Evolutionary conservation across 768 basidiomycete species (phyloP).

Genomic region (Phylloporus rhodoxanthus): DNA sequence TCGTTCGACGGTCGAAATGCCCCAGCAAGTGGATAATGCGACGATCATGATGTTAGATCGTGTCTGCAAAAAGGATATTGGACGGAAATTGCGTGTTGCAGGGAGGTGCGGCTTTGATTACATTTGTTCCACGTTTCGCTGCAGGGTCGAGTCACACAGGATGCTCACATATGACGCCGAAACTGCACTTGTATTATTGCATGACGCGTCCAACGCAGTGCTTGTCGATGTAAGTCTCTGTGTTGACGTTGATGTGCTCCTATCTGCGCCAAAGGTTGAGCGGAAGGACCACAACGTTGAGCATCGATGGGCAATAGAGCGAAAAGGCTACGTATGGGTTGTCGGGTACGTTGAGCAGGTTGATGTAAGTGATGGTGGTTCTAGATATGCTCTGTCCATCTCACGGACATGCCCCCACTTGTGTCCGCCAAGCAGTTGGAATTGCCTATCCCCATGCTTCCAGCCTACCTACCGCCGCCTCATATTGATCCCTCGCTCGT

Average conservation of each 20-base stretch:
- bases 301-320: slow-evolving; percentile 48
- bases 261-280: slow-evolving; percentile 8
- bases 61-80: slow-evolving; percentile 35
- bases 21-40: slow-evolving; percentile 46
- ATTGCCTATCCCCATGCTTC: slow-evolving; percentile 39
- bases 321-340: slow-evolving; percentile 44
- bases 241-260: slow-evolving; percentile 31
- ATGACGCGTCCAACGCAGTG: slow-evolving; percentile 46
- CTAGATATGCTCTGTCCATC: slow-evolving; percentile 5
- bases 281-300: slow-evolving; percentile 10
- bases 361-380: slow-evolving; percentile 32
- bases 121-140: slow-evolving; percentile 12
- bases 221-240: slow-evolving; percentile 55
- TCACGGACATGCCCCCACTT: slow-evolving; percentile 14
- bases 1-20: slow-evolving; percentile 30
- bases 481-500: slow-evolving; percentile 42
- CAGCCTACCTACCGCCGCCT: slow-evolving; percentile 36
- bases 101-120: slow-evolving; percentile 43
- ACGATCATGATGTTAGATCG: slow-evolving; percentile 38
- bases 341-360: slow-evolving; percentile 54
- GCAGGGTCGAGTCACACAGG: slow-evolving; percentile 31
- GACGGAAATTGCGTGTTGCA: slow-evolving; percentile 52
- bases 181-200: slow-evolving; percentile 42
- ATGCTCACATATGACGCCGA: slow-evolving; percentile 51
- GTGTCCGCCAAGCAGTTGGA: slow-evolving; percentile 27